These are phyloP conservation scores for Coemansia sp. DNA, from an alignment of 192 early-diverging fungal genomes.

Conservation along the genomic window DNA sequence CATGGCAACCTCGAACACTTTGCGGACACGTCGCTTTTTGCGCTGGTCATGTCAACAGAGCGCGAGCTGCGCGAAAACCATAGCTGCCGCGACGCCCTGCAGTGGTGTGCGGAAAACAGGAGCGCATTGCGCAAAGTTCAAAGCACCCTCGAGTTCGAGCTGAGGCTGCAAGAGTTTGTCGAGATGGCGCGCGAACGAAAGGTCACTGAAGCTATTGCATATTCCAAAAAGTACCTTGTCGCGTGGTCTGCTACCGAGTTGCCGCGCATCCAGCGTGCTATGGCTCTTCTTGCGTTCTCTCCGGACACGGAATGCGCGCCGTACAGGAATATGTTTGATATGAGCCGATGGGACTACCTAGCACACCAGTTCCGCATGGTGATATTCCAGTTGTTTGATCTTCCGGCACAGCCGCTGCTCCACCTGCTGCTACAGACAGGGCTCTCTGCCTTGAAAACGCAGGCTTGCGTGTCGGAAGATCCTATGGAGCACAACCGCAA, in stretches of 20 bases:
- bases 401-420: conserved; percentile 85
- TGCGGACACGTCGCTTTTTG: conserved; percentile 91
- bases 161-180: conserved; percentile 92
- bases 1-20: conserved; percentile 55
- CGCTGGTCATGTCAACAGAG: conserved; percentile 76
- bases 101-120: conserved; percentile 94
- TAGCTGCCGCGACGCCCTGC: conserved; percentile 83
- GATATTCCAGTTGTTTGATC: conserved; percentile 84
- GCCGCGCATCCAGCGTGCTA: conserved; percentile 83
- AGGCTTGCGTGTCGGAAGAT: conserved; percentile 68
- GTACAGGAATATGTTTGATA: conserved; percentile 66
- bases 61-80: conserved; percentile 64
- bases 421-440: conserved; percentile 92
- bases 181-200: conserved; percentile 74
- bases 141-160: conserved; percentile 95
- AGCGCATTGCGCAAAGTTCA: conserved; percentile 85
- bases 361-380: conserved; percentile 79
- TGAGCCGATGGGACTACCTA: conserved; percentile 73
- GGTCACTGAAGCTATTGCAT: conserved; percentile 72
- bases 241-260: conserved; percentile 74
- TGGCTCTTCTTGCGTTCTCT: conserved; percentile 84
- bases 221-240: conserved; percentile 82
- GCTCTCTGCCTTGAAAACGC: conserved; percentile 89
- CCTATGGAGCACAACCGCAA: conserved; percentile 79
- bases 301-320: conserved; percentile 72